phyloP scores from a whole-genome alignment of 306 rosid species.

The Neltuma alba region DNA sequence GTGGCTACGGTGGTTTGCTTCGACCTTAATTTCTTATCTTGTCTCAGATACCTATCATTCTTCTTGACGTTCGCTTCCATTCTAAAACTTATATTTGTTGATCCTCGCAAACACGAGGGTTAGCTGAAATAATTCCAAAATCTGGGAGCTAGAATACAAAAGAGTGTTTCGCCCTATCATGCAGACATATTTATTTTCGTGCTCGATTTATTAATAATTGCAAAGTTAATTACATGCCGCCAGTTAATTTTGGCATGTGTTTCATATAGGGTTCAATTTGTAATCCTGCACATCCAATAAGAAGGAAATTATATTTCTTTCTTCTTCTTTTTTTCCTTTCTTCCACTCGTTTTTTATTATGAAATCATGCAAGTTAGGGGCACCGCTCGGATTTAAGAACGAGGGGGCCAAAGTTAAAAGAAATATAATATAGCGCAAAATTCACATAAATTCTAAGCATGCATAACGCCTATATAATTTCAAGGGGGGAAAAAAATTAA shows the following conservation, averaged over 20 bases:
- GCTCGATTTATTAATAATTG: too few relatives aligned
- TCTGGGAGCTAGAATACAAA: background rate
- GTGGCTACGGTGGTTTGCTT: background rate
- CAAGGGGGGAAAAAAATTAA: too few relatives aligned
- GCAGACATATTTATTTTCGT: too few relatives aligned
- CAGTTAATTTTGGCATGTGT: too few relatives aligned
- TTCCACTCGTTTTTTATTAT: background rate
- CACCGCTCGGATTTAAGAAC: too few relatives aligned
- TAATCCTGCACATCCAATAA: background rate
- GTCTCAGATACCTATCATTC: background rate
- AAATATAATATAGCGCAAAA: background rate
- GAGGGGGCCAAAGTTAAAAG: background rate
- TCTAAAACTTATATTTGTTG: background rate
- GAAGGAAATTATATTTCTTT: too few relatives aligned
- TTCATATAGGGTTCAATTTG: background rate
- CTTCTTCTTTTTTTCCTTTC: too few relatives aligned
- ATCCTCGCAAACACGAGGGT: background rate
- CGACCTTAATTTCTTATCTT: background rate
- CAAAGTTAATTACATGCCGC: too few relatives aligned
- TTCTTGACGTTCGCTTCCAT: background rate
- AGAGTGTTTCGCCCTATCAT: background rate
- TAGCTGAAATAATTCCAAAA: background rate
- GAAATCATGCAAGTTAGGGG: too few relatives aligned
- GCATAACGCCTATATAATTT: too few relatives aligned
- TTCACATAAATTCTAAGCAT: too few relatives aligned